These are phyloP conservation scores for Aethionema arabicum DNA, from an alignment of 345 rosid species.

Conservation along the genomic window DNA sequence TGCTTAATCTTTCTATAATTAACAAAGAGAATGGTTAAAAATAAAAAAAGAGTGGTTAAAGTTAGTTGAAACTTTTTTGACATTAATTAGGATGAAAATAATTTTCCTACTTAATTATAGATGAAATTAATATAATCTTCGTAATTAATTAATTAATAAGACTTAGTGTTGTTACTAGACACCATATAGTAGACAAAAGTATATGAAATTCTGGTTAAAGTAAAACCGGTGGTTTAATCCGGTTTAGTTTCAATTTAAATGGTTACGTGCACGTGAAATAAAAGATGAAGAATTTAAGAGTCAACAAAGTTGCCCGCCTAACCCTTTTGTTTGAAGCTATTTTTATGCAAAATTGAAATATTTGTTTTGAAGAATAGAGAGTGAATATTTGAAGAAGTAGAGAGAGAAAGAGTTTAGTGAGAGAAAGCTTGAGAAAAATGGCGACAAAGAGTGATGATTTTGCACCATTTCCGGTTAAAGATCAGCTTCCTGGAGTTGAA, in stretches of 20 bases:
- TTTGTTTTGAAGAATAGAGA: conserved; percentile 9
- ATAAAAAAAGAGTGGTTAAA: conserved; percentile 29
- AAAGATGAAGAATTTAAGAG: conserved; percentile 13
- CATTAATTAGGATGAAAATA: conserved; percentile 32
- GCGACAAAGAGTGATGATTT: conserved; percentile 61
- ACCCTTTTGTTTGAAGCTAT: conserved; percentile 9
- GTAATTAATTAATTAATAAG: background rate
- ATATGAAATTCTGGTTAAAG: background rate
- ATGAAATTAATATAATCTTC: background rate
- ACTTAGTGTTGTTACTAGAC: conserved; percentile 5
- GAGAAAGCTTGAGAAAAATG: conserved; percentile 28
- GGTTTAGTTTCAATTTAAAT: background rate
- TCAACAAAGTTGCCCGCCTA: conserved; percentile 42
- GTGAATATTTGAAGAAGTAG: background rate
- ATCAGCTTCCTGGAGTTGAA: conserved; percentile 87
- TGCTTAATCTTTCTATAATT: background rate
- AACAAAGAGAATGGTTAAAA: conserved; percentile 13
- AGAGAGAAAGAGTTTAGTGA: background rate
- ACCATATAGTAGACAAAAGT: conserved; percentile 16
- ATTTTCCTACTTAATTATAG: background rate
- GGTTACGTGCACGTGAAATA: conserved; percentile 36
- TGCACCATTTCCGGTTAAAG: conserved; percentile 72
- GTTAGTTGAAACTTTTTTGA: conserved; percentile 34
- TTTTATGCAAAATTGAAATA: conserved; percentile 17
- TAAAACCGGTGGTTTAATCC: conserved; percentile 17